These are phyloP conservation scores for Sclerotinia subarctica DNA, from an alignment of 2,329 filamentous ascomycete genomes.

Conservation along the genomic window DNA sequence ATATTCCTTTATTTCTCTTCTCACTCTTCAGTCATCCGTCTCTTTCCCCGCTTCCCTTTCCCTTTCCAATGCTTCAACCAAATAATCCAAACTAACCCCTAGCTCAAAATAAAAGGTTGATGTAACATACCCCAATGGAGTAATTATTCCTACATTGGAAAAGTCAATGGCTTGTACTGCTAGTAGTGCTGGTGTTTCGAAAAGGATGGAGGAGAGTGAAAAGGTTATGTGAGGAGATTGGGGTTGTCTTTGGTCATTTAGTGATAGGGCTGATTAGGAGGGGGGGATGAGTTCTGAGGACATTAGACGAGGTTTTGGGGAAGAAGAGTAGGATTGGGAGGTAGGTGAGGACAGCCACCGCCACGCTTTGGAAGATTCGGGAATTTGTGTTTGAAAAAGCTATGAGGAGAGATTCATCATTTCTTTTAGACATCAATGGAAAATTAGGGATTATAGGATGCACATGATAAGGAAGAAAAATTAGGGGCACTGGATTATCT, in stretches of 20 bases:
- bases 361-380: too few species aligned
- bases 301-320: too few species aligned
- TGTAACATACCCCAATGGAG: background rate
- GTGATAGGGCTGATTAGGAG: too few species aligned
- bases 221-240: background rate
- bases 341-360: too few species aligned
- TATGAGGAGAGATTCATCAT: too few species aligned
- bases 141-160: background rate
- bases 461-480: too few species aligned
- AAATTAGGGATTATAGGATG: too few species aligned
- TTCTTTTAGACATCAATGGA: too few species aligned
- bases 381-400: too few species aligned
- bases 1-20: background rate
- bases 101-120: background rate
- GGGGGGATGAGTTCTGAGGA: too few species aligned
- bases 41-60: background rate
- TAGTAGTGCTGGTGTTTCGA: conserved; percentile 1
- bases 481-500: too few species aligned
- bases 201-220: background rate
- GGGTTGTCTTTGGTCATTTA: conserved; percentile 22
- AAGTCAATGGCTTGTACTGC: conserved; percentile 13
- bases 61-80: background rate
- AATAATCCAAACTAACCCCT: background rate
- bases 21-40: background rate
- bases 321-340: too few species aligned